A percentile compares a stretch with the other conserved stretches of the same genome.
Evolutionary conservation across 257 asterid species (phyloP).

Genomic region (Verbena officinalis): DNA sequence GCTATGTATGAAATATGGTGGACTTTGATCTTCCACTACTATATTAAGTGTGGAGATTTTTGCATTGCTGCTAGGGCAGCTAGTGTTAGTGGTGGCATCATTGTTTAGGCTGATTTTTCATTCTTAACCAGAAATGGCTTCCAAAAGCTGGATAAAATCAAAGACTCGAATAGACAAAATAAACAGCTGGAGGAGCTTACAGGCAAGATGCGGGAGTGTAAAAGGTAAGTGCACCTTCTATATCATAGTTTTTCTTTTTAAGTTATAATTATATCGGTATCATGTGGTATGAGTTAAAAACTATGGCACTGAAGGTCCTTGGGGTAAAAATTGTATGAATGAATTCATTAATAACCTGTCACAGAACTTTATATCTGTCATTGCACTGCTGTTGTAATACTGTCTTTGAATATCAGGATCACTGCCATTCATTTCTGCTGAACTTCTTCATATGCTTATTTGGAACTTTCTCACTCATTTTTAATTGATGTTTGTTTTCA

Average conservation of each 20-base stretch:
- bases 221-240: slow-evolving; percentile 52
- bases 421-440: slow-evolving; percentile 20
- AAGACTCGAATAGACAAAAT: slow-evolving; percentile 88
- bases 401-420: slow-evolving; percentile 21
- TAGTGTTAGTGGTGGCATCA: not conserved
- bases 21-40: slow-evolving; percentile 7
- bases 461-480: not conserved
- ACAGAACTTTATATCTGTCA: slow-evolving; percentile 8
- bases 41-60: not conserved
- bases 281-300: no score
- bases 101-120: not conserved
- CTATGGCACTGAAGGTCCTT: not conserved
- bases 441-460: slow-evolving; percentile 23
- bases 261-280: not conserved
- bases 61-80: slow-evolving; percentile 6
- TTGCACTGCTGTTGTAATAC: slow-evolving; percentile 8
- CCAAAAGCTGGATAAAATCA: slow-evolving; percentile 90
- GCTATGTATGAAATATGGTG: not conserved
- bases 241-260: slow-evolving; percentile 5
- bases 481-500: slow-evolving; percentile 32
- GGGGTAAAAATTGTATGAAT: not conserved
- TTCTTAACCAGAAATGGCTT: slow-evolving; percentile 75
- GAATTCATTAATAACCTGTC: not conserved
- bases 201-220: slow-evolving; percentile 94
- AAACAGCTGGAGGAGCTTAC: slow-evolving; percentile 94